Evolutionary conservation across 202 grass and related monocot species (phyloP).

Genomic region (Setaria viridis): DNA sequence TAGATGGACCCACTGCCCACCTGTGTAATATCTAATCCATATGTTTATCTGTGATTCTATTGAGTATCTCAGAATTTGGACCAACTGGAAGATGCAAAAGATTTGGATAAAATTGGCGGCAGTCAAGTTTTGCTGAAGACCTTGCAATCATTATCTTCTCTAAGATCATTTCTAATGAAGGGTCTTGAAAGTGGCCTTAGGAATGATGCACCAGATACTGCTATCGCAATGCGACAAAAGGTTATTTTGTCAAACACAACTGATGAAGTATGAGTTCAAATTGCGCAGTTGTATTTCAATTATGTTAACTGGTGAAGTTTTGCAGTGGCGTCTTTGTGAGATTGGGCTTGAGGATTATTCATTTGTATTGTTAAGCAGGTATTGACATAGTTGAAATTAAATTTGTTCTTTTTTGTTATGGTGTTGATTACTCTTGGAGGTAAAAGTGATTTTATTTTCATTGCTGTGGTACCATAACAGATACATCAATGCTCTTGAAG

Average conservation of each 20-base stretch:
- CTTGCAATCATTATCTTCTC: conserved; percentile 66
- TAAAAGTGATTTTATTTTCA: conserved; percentile 13
- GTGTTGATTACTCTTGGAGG: background rate
- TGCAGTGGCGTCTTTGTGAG: conserved; percentile 95
- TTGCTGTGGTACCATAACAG: conserved; percentile 52
- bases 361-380: conserved; percentile 95
- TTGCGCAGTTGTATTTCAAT: conserved; percentile 40
- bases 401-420: background rate
- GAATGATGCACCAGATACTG: conserved; percentile 92
- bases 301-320: conserved; percentile 54
- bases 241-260: conserved; percentile 47
- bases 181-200: conserved; percentile 95
- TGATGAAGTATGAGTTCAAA: conserved; percentile 30
- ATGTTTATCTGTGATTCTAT: conserved; percentile 40
- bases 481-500: conserved; percentile 85
- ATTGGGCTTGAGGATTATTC: conserved; percentile 99
- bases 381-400: conserved; percentile 35
- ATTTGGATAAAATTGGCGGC: conserved; percentile 46
- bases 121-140: conserved; percentile 74
- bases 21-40: conserved; percentile 9
- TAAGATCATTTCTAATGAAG: conserved; percentile 77
- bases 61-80: conserved; percentile 75
- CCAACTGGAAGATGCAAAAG: conserved; percentile 52
- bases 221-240: conserved; percentile 97
- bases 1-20: conserved; percentile 14